Evolutionary conservation across 192 early-diverging fungal species (phyloP), one percentile per base, ranked within the genome.

Genomic region (Rhizoclosmatium globosum): DNA sequence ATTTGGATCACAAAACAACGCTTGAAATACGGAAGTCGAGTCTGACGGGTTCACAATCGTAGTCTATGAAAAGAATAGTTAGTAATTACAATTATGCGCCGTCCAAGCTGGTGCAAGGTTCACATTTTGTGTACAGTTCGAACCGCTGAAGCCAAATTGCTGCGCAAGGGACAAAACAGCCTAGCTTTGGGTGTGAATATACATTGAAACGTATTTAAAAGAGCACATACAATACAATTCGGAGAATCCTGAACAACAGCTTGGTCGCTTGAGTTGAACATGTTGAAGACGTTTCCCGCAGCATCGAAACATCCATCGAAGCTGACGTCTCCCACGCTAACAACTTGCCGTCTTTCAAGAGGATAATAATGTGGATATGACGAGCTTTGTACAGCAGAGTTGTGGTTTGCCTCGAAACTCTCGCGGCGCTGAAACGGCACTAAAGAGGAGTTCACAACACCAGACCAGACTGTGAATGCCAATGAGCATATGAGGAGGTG

Each of bases 1-100:
- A 47, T 44, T 47, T 4, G 60, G 64, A 47, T 66, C 60, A 47
- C 74, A 76, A 67, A 76, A 76, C 13, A 46, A 19, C 39, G 74
- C 74, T 50, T 60, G 23, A 11, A 76, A 53, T 17, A 46, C 45
- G 21, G 74, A 74, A 7, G 46, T 38, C 21, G 60, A 41, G 43
- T 62, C 44, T 53, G 39, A 3, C 15, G 72, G 58, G 44, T 74
- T 74, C 3, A 45, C 6, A n/a, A 67, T 48, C 38, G 74, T 76
- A 17, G 74, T 76, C 64, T 64, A 56, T 19, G 38, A 23, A 71
- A 2, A 3, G 17, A 46, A 15, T 13, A 46, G 9, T 17, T n/a
- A 15, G 17, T 11, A 41, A 7, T 7, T 46, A 7, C n/a, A 46
- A 31, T 2, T 17, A 19, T 17, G 15, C 39, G 45, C 67, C 11